A percentile compares a stretch with the other conserved stretches of the same genome.
These are phyloP conservation scores for Mycena metata DNA, from an alignment of 768 basidiomycete genomes.

Conservation along the genomic window DNA sequence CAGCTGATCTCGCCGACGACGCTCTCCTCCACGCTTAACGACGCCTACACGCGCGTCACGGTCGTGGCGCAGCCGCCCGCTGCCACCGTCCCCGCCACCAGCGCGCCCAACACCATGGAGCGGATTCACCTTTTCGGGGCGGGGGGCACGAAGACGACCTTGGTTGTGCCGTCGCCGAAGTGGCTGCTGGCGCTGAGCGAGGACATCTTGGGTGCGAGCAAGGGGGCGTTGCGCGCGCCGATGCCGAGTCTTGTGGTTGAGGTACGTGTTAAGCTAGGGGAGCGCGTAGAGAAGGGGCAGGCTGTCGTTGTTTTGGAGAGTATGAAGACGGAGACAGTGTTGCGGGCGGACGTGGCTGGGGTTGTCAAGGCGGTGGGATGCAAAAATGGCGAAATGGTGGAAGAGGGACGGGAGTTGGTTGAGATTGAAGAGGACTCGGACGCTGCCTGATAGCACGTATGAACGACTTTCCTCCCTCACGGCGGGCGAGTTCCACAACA, in stretches of 20 bases:
- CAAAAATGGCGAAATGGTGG: constrained; percentile 91
- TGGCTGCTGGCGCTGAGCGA: constrained; percentile 80
- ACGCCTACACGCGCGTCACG: constrained; percentile 68
- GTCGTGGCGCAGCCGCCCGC: constrained; percentile 79
- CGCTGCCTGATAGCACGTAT: neutral
- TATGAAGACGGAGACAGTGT: constrained; percentile 97
- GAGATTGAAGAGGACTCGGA: constrained; percentile 65
- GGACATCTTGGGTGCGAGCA: constrained; percentile 65
- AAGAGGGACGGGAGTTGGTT: constrained; percentile 86
- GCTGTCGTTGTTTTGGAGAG: constrained; percentile 89
- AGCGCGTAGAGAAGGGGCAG: constrained; percentile 85
- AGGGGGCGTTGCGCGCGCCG: constrained; percentile 82
- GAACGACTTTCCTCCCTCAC: too few relatives aligned
- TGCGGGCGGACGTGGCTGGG: constrained; percentile 79
- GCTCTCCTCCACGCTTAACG: constrained; percentile 67
- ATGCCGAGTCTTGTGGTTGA: constrained; percentile 97
- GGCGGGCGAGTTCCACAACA: too few relatives aligned
- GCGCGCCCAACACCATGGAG: constrained; percentile 71
- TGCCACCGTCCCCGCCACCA: constrained; percentile 65
- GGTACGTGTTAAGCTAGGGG: constrained; percentile 82
- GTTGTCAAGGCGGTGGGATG: constrained; percentile 81
- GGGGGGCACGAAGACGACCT: constrained; percentile 70
- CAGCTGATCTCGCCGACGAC: constrained; percentile 66
- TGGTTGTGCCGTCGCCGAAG: constrained; percentile 76
- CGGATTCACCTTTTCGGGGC: constrained; percentile 80